Evolutionary conservation across 805 yeast genomes (phyloP), one percentile per base, ranked within the genome.

Genomic region (Myxozyma neglecta): DNA sequence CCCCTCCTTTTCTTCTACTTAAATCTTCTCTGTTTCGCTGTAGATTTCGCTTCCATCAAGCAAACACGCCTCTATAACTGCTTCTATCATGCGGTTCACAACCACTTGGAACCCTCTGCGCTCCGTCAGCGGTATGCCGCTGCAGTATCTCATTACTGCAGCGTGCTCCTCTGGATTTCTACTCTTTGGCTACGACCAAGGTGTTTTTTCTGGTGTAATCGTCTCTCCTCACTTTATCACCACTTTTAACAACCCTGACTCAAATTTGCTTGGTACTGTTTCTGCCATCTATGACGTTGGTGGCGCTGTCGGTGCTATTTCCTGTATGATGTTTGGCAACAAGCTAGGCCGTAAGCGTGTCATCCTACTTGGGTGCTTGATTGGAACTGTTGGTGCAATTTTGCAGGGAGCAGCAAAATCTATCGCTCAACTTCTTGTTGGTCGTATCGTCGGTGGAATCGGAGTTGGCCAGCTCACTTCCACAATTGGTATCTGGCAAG

Each of bases 401-500:
- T 75, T 88, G 40, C 86, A 88, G 46, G 74, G 81, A 34, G 67
- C 83, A 60, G 81, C 89, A 29, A 78, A 78, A 68, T 72, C 81
- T 72, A 75, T 85, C 62, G 92, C 89, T 48, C 93, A 87, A 72
- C 85, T 89, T 61, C 85, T 89, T 57, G 75, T 86, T 64, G 93
- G 90, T 29, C 54, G 63, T 82, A 84, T 86, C 53, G 71, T 85
- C 40, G 83, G 88, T 16, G 91, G 96, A 69, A 68, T 87, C 48
- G 96, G 94, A 70, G 87, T 85, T 63, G 94, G 94, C 66, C 74
- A 86, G 72, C 83, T 84, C 71, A 86, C 92, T 13, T 85, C 91
- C 20, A 86, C 92, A 37, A 86, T 87, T 61, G 94, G 96, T n/a
- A 86, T 87, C 65, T 89, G 89, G 85, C 92, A 87, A 72, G 81